Percentiles rank a stretch among this genome's conserved stretches.
Conservation (phyloP, 2,329 filamentous ascomycete genomes). For the Zymoseptoria pseudotritici region DNA sequence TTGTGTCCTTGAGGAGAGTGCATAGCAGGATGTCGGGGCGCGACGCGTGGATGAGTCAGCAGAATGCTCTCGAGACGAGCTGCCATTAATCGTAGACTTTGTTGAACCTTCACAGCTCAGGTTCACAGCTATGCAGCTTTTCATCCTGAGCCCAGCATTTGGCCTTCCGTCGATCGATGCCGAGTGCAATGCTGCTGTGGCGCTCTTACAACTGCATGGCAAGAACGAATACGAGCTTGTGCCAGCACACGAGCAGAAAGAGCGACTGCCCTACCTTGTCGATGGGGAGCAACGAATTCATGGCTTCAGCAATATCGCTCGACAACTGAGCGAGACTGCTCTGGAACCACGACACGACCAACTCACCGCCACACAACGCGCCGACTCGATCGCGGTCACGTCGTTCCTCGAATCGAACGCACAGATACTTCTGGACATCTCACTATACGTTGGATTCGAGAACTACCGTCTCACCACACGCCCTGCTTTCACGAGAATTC, state of each 20-base stretch:
- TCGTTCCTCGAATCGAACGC: slow-evolving; percentile 64
- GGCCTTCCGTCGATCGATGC: slow-evolving; percentile 83
- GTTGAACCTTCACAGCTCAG: not conserved
- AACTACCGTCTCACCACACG: slow-evolving; percentile 76
- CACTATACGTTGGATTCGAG: slow-evolving; percentile 79
- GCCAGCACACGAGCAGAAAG: slow-evolving; percentile 42
- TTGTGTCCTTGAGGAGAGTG: too few relatives aligned
- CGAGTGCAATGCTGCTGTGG: slow-evolving; percentile 77
- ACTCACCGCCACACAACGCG: slow-evolving; percentile 14
- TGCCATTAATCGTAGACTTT: not conserved
- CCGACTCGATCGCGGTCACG: slow-evolving; percentile 34
- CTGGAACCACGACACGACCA: slow-evolving; percentile 6
- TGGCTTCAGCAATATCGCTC: slow-evolving; percentile 56
- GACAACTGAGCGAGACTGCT: slow-evolving; percentile 41
- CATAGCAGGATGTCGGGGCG: too few relatives aligned
- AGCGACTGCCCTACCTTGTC: slow-evolving; percentile 35
- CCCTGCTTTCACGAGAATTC: slow-evolving; percentile 69
- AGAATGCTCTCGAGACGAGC: not conserved
- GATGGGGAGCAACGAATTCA: slow-evolving; percentile 50
- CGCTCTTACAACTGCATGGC: slow-evolving; percentile 60
- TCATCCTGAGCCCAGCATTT: slow-evolving; percentile 87
- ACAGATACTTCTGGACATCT: slow-evolving; percentile 74
- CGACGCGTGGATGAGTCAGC: not conserved
- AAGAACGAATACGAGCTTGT: slow-evolving; percentile 58
- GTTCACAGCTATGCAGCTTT: slow-evolving; percentile 51